Percentiles rank a stretch among this genome's conserved stretches.
These are phyloP conservation scores for Astrocystis sublimbata DNA, from an alignment of 495 filamentous ascomycete genomes.

Conservation along the genomic window DNA sequence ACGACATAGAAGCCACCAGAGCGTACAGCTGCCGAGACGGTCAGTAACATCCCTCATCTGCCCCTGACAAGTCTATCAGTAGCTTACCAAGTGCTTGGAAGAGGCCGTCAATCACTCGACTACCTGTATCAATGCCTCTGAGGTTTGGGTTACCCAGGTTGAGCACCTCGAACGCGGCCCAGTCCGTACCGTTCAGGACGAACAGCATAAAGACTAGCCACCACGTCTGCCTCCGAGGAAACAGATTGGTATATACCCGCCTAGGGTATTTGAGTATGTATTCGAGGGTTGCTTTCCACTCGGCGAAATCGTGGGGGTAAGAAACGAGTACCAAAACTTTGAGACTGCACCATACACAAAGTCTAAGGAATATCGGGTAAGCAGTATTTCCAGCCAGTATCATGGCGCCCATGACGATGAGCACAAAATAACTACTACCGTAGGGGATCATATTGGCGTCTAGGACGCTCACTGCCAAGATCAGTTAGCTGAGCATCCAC, in stretches of 20 bases:
- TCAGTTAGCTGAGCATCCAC: background rate
- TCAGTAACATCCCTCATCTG: slow-evolving; percentile 2
- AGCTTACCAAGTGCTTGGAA: slow-evolving; percentile 69
- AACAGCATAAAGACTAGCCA: slow-evolving; percentile 75
- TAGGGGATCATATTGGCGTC: slow-evolving; percentile 80
- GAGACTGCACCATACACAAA: slow-evolving; percentile 69
- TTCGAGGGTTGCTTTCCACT: slow-evolving; percentile 63
- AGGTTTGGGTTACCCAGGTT: slow-evolving; percentile 71
- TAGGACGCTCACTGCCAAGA: slow-evolving; percentile 65
- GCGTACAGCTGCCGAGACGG: slow-evolving; percentile 60
- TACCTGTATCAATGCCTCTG: slow-evolving; percentile 54
- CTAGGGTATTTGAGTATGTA: slow-evolving; percentile 82
- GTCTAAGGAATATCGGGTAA: slow-evolving; percentile 73
- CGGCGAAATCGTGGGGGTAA: slow-evolving; percentile 29
- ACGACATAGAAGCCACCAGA: slow-evolving; percentile 85
- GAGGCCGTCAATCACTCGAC: slow-evolving; percentile 71
- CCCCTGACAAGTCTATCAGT: background rate
- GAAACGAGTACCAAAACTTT: slow-evolving; percentile 32
- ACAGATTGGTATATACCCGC: slow-evolving; percentile 80
- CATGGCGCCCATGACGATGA: slow-evolving; percentile 73
- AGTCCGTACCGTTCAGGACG: slow-evolving; percentile 76
- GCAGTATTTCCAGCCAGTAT: slow-evolving; percentile 85
- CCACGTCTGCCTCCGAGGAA: slow-evolving; percentile 75
- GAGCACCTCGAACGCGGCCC: slow-evolving; percentile 77
- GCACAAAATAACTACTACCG: slow-evolving; percentile 64